Conservation (phyloP, 2,329 filamentous ascomycete genomes). For the Camillea tinctor region DNA sequence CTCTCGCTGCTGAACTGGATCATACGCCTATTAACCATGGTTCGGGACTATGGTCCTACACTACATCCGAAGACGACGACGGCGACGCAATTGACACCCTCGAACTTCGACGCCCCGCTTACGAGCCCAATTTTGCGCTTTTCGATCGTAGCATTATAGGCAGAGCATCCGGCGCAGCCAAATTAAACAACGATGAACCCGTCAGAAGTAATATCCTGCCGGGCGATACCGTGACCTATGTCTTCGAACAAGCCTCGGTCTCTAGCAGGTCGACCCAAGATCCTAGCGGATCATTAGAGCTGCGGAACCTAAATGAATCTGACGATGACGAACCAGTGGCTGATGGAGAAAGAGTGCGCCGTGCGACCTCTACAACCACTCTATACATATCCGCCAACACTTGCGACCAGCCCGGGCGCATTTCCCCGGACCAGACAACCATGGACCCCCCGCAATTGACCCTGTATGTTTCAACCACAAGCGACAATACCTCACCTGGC, state of each 20-base stretch:
- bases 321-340: conserved; percentile 6
- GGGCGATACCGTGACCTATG: conserved; percentile 63
- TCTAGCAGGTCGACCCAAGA: conserved; percentile 37
- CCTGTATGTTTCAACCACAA: conserved; percentile 71
- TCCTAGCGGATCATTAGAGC: conserved; percentile 17
- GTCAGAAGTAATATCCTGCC: conserved; percentile 57
- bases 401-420: conserved; percentile 70
- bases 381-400: conserved; percentile 86
- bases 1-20: conserved; percentile 57
- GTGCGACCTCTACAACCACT: conserved; percentile 39
- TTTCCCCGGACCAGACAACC: conserved; percentile 43
- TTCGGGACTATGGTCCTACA: conserved; percentile 18
- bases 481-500: conserved; percentile 64
- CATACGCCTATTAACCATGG: conserved; percentile 20
- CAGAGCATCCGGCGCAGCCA: conserved; percentile 50
- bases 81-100: conserved; percentile 18
- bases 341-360: conserved; percentile 19
- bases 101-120: conserved; percentile 35
- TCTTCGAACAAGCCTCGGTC: conserved; percentile 58
- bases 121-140: conserved; percentile 60
- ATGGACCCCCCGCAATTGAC: conserved; percentile 67
- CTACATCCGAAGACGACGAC: conserved; percentile 17
- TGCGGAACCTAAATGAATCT: conserved; percentile 25
- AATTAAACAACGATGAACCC: conserved; percentile 66
- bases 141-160: conserved; percentile 65